Base-by-base conservation (phyloP, 768 basidiomycete species). In the Phaeolepiota aurea region DNA sequence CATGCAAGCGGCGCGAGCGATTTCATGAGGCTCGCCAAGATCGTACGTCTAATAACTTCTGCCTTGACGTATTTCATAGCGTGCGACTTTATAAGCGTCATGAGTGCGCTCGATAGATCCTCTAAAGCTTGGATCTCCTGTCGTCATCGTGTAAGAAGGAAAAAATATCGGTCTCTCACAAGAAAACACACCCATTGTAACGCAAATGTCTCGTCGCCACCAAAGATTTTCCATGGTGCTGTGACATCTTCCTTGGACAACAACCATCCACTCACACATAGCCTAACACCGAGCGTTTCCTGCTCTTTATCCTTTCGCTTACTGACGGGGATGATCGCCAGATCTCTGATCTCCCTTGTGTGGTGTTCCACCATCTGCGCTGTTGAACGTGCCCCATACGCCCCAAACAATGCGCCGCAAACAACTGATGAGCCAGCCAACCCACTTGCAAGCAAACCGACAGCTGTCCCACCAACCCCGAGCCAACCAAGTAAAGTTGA, bases 211-310 rank as follows among this genome's bases (percentile, higher is more conserved):
- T 77, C 74, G 39, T 75, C 68, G 23, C 60, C 60, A 10, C 53
- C 63, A 45, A 75, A 72, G 2, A 76, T 54, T 2, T 59, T 65
- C 77, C 77, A 79, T 1, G 77, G 76, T 3, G 62, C 65, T 3
- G 60, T 63, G 16, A 77, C 69, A 47, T 77, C 74, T 4, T 63
- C 61, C 20, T 49, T 54, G 5, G 59, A 51, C 4, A 57, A 51
- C 22, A 77, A 50, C 76, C 77, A 79, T 4, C 76, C 76, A 43
- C 72, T 76, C 10, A 76, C 63, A 46, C 77, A 77, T 15, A 79
- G 46, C 31, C 72, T 57, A 2, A 76, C 70, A 0, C 64, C 72
- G 28, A 79, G 60, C 2, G 70, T 73, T 34, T 75, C 65, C 19
- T 60, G 55, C 32, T 57, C 61, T 30, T 51, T 56, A 19, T 55